A percentile compares a stretch with the other conserved stretches of the same genome.
Evolutionary conservation across 2,329 filamentous ascomycete genomes (phyloP).

Genomic region (Colletotrichum incanum): DNA sequence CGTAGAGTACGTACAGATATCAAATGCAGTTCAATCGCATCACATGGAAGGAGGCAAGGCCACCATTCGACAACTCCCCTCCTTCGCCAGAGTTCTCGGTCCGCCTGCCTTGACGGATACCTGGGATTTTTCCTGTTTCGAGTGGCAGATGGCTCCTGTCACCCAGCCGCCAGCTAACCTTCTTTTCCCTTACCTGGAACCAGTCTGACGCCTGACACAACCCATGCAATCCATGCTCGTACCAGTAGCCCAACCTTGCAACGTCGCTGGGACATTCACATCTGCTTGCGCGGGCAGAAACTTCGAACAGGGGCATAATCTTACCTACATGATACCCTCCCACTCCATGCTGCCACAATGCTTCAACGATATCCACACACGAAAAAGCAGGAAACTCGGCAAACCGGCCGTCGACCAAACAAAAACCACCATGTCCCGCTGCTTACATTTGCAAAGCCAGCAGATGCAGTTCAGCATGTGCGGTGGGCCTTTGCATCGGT

Average conservation of each 20-base stretch:
- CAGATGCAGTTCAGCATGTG: background rate
- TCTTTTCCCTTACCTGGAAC: constrained; percentile 13
- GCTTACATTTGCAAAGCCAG: background rate
- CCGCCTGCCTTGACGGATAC: background rate
- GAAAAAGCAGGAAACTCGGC: constrained; percentile 26
- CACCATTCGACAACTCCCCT: constrained; percentile 19
- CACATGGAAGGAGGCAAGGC: constrained; percentile 33
- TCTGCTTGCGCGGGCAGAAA: constrained; percentile 8
- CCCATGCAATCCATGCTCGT: constrained; percentile 14
- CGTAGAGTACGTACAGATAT: constrained; percentile 6
- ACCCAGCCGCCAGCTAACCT: constrained; percentile 30
- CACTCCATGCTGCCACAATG: constrained; percentile 9
- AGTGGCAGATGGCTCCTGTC: constrained; percentile 18
- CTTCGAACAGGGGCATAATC: constrained; percentile 30
- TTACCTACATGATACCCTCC: constrained; percentile 37
- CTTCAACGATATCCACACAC: background rate
- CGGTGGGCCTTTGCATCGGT: constrained; percentile 12
- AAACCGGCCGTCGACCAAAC: constrained; percentile 5
- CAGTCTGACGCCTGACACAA: constrained; percentile 1
- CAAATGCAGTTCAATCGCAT: constrained; percentile 1
- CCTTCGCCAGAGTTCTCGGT: background rate
- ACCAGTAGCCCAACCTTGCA: constrained; percentile 10
- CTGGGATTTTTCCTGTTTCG: background rate
- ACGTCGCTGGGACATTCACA: background rate
- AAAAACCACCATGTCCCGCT: background rate